Evolutionary conservation across 768 basidiomycete genomes (phyloP), one percentile per base, ranked within the genome.

Genomic region (Phaffia tasmanica): DNA sequence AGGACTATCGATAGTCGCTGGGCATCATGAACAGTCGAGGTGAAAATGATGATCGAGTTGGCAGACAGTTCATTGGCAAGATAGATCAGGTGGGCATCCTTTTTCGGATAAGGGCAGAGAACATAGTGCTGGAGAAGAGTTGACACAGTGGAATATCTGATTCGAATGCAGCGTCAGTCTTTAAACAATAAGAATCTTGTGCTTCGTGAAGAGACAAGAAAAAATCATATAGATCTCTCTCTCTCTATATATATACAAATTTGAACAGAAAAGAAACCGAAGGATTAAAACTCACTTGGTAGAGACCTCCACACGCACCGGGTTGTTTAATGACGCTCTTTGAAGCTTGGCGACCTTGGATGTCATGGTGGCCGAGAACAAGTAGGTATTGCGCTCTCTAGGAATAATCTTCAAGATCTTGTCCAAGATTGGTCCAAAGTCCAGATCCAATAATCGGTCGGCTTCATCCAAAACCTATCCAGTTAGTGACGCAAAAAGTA

Each of bases 291-390:
- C 86, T 72, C 76, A 92, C 92, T 94, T 97, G 73, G 87, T 83
- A 8, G 88, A 87, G 2, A 97, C 90, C 76, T 98, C 93, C 1
- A 98, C 85, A 70, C 87, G 83, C 29, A 93, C 84, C n/a, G 95
- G 95, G 74, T 94, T 92, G 42, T 83, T 83, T 73, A 98, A 79
- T 80, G 89, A 92, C 42, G 95, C 93, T 62, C 94, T 79, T 75
- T 98, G 94, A 15, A 99, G 80, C 77, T 97, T 97, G 15, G 88
- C 90, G 3, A 99, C 91, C 78, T 97, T 98, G 18, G 90, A 91
- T 15, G 95, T 94, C 94, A 99, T 98, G 25, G 94, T 98, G 7
- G 94, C 95, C 16, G 94, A 97, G 79, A 92, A 99, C 1, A 99
- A 82, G 74, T 91, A 97, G 2, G 95, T 99, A 35, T 86, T 88